These are phyloP conservation scores for Penstemon eatonii DNA, from an alignment of 257 asterid species.

Conservation along the genomic window DNA sequence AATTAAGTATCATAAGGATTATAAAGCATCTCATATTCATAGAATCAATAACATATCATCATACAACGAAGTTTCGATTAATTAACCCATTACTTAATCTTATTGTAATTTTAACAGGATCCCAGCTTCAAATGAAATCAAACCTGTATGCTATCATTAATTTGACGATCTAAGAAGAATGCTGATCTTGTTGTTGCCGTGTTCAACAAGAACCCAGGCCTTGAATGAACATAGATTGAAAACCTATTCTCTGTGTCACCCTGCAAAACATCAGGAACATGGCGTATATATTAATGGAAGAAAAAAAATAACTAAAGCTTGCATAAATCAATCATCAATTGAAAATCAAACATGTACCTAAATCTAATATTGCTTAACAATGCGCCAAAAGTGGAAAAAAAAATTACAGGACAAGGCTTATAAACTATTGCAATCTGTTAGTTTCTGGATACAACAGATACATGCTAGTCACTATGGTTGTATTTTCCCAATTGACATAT, in stretches of 20 bases:
- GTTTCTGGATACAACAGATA: too few relatives aligned
- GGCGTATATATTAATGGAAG: slow-evolving; percentile 11
- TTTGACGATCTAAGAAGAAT: slow-evolving; percentile 77
- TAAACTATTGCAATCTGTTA: not conserved
- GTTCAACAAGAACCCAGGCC: slow-evolving; percentile 89
- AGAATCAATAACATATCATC: slow-evolving; percentile 3
- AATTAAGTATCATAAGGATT: not conserved
- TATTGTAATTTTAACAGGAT: not conserved
- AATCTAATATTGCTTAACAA: slow-evolving; percentile 13
- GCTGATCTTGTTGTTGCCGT: slow-evolving; percentile 73
- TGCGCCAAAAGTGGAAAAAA: slow-evolving; percentile 5
- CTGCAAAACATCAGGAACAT: slow-evolving; percentile 48
- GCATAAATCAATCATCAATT: slow-evolving; percentile 11
- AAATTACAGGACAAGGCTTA: slow-evolving; percentile 10
- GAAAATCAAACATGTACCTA: slow-evolving; percentile 12
- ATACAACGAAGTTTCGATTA: not conserved
- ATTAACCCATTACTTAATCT: slow-evolving; percentile 8
- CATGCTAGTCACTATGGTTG: too few relatives aligned
- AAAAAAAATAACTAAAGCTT: not conserved
- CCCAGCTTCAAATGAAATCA: slow-evolving; percentile 25
- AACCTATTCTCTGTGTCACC: slow-evolving; percentile 73
- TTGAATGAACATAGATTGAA: slow-evolving; percentile 84
- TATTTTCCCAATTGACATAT: too few relatives aligned
- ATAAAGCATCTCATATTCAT: not conserved
- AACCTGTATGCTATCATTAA: slow-evolving; percentile 91